Evolutionary conservation across 805 yeast species (phyloP).

Genomic region (Myxozyma geophila): DNA sequence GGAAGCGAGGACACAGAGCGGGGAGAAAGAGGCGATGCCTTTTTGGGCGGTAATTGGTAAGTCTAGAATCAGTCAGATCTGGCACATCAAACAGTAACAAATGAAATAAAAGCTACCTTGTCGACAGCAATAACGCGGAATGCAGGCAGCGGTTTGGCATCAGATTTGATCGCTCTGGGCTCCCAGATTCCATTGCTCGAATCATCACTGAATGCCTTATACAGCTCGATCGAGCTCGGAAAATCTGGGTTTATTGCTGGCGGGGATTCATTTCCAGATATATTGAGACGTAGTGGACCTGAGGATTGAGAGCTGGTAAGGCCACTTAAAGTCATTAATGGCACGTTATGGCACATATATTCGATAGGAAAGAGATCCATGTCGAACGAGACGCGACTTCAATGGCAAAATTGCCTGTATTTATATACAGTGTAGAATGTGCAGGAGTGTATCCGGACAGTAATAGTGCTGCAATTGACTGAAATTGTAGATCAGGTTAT

Average conservation of each 20-base stretch:
- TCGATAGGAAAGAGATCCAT: slow-evolving; percentile 36
- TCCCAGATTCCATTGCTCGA: slow-evolving; percentile 27
- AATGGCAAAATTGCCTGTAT: background rate
- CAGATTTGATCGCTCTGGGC: slow-evolving; percentile 18
- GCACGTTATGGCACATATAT: slow-evolving; percentile 31
- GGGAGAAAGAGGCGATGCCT: slow-evolving; percentile 30
- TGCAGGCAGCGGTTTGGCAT: slow-evolving; percentile 5
- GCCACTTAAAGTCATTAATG: slow-evolving; percentile 35
- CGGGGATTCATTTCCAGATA: background rate
- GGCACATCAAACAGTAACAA: background rate
- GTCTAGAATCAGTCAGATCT: slow-evolving; percentile 3
- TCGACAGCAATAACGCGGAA: slow-evolving; percentile 26
- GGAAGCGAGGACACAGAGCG: slow-evolving; percentile 23
- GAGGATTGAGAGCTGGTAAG: slow-evolving; percentile 13
- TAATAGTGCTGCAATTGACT: no score
- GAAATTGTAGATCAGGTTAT: no score
- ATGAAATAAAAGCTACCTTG: slow-evolving; percentile 13
- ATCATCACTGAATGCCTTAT: slow-evolving; percentile 24
- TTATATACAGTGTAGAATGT: no score
- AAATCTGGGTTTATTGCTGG: slow-evolving; percentile 14
- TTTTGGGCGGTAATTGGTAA: slow-evolving; percentile 30
- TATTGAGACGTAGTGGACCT: background rate
- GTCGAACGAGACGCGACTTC: background rate
- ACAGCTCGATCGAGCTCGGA: slow-evolving; percentile 24
- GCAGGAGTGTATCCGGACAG: background rate